A percentile compares a stretch with the other conserved stretches of the same genome.
Evolutionary conservation across 169 alveolate species (phyloP).

Genomic region (Plasmodium billcollinsi): DNA sequence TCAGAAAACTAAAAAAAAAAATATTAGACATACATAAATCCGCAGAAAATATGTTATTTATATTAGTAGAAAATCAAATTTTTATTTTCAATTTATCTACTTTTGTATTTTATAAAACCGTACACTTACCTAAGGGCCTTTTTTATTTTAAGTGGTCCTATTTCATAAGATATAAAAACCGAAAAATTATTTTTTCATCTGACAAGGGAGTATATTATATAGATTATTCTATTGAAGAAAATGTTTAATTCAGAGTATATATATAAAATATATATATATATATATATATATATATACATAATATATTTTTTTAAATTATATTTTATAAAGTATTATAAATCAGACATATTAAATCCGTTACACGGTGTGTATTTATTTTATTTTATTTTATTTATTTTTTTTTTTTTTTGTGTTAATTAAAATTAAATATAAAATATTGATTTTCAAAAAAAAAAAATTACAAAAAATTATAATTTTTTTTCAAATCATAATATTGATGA

Average conservation of each 20-base stretch:
- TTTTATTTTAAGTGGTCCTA: conserved; percentile 78
- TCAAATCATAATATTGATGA: conserved; percentile 40
- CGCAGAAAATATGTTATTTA: conserved; percentile 69
- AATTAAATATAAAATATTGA: neutral
- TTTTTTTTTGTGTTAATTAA: neutral
- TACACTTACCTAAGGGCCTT: conserved; percentile 52
- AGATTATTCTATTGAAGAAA: conserved; percentile 64
- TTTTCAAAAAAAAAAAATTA: conserved; percentile 8
- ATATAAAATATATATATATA: no score
- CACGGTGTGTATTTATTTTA: conserved; percentile 4
- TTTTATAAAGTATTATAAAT: no score
- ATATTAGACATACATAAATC: conserved; percentile 73
- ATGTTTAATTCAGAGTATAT: conserved; percentile 3
- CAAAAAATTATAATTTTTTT: conserved; percentile 35
- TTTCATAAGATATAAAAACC: conserved; percentile 61
- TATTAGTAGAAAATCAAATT: conserved; percentile 74
- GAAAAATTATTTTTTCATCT: conserved; percentile 69
- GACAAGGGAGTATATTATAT: conserved; percentile 70
- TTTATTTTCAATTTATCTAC: conserved; percentile 72
- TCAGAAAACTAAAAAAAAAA: conserved; percentile 74
- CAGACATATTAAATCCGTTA: no score
- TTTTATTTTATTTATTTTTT: conserved; percentile 16
- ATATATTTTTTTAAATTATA: no score
- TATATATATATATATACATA: no score
- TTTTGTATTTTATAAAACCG: conserved; percentile 55